Base-by-base conservation (phyloP, 805 yeast genomes). In the Ogataea henricii region DNA sequence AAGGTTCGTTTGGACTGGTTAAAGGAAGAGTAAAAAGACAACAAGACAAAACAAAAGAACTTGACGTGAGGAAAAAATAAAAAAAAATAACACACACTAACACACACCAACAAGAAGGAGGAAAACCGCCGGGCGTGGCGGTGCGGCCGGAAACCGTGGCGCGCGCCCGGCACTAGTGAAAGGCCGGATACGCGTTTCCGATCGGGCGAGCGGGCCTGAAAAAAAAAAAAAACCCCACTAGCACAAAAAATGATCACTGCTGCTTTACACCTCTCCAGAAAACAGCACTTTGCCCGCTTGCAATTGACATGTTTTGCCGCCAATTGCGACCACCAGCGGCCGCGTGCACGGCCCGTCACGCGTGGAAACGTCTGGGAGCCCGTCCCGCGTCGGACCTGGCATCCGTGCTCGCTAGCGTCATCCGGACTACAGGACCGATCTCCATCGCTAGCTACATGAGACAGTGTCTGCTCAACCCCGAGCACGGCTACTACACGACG, bases 381-480 rank as follows among this genome's bases (percentile, higher is more conserved):
- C 22, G 33, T 2, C 7, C 22, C 17, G 5, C 13, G 5, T 18
- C 38, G 13, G 7, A 16, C 6, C 48, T 66, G 37, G 32, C 59
- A 5, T 47, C 57, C 9, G 57, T 81, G 10, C 62, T 81, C 32
- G 65, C 67, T 22, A 76, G 78, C 53, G 71, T 78, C 2, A 80
- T 81, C 55, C 74, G 80, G 57, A 73, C 88, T 2, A 82, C 89
- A 0, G 96, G 96, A 0, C 96, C 96, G 0, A 70, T 89, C 4
- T 70, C 94, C 0, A 65, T 89, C 5, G 79, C 89, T 0, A 74
- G 83, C 7, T 89, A 79, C 63, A 89, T 89, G 91, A 73, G 85
- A 47, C 91, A 87, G 63, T 87, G 96, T 60, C 72, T 89, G 48
- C 80, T 89, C 0, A 86, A 87, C 59, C 94, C 96, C 0, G 71